A percentile compares a stretch with the other conserved stretches of the same genome.
Conservation (phyloP, 108 stramenopile genomes). For the Nitzschia putrida region DNA sequence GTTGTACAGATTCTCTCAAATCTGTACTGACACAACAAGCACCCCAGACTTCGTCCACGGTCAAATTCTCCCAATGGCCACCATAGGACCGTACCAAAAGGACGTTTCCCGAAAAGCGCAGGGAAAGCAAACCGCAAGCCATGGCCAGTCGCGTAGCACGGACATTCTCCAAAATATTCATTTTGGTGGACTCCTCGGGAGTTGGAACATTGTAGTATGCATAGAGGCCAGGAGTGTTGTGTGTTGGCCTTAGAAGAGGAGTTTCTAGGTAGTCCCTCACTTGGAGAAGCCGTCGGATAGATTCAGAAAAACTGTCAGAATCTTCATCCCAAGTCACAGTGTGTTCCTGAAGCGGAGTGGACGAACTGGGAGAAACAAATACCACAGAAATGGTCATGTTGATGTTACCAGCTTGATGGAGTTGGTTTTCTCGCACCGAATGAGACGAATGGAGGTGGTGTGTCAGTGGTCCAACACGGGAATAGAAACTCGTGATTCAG, state of each 20-base stretch:
- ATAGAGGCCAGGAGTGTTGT: slow-evolving; percentile 36
- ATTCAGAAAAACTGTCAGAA: background rate
- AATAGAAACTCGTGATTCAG: too few species aligned
- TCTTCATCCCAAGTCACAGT: slow-evolving; percentile 23
- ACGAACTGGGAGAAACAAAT: slow-evolving; percentile 14
- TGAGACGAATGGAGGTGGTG: too few species aligned
- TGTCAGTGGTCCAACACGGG: too few species aligned
- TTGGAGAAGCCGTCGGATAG: slow-evolving; percentile 2
- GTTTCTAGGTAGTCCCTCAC: slow-evolving; percentile 26
- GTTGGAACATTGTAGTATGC: slow-evolving; percentile 29
- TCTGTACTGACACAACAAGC: slow-evolving; percentile 55
- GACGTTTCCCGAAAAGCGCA: slow-evolving; percentile 60
- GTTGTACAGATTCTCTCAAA: slow-evolving; percentile 36
- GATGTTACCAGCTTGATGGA: background rate
- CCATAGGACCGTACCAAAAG: slow-evolving; percentile 44
- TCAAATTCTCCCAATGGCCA: slow-evolving; percentile 36
- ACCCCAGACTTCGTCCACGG: slow-evolving; percentile 24
- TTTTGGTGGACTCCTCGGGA: background rate
- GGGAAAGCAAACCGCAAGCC: slow-evolving; percentile 73
- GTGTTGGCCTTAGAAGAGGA: slow-evolving; percentile 29
- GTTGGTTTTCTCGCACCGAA: too few species aligned
- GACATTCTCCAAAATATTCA: slow-evolving; percentile 40
- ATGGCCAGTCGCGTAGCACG: slow-evolving; percentile 81
- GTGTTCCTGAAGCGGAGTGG: slow-evolving; percentile 17
- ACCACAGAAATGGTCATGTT: slow-evolving; percentile 29